Evolutionary conservation across 257 asterid genomes (phyloP).

Genomic region (Solanum boliviense): DNA sequence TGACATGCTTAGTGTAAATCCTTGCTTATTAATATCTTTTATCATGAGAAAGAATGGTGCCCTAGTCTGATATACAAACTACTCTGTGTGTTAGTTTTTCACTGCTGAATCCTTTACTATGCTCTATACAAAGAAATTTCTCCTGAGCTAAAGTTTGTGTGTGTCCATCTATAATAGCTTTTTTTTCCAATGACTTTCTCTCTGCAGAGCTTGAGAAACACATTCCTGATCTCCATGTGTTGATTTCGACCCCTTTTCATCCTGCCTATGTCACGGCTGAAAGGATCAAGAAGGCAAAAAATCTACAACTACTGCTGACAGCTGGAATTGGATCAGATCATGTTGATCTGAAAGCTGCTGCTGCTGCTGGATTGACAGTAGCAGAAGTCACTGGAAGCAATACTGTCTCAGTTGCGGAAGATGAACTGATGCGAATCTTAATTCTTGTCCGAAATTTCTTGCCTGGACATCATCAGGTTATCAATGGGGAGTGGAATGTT

Average conservation of each 20-base stretch:
- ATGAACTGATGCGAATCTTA: slow-evolving; percentile 94
- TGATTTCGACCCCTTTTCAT: slow-evolving; percentile 94
- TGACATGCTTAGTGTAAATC: background rate
- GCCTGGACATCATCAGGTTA: slow-evolving; percentile 86
- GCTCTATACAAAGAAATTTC: background rate
- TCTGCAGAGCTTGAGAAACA: slow-evolving; percentile 91
- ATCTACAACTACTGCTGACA: slow-evolving; percentile 75
- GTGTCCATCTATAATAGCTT: background rate
- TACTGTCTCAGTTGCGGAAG: slow-evolving; percentile 91
- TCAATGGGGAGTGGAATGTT: slow-evolving; percentile 87
- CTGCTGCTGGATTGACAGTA: slow-evolving; percentile 90
- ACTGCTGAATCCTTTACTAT: background rate
- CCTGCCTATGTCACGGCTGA: slow-evolving; percentile 98
- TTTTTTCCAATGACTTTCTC: background rate
- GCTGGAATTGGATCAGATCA: slow-evolving; percentile 99
- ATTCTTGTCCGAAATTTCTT: slow-evolving; percentile 84
- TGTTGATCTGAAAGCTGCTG: slow-evolving; percentile 91
- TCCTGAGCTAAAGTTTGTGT: background rate
- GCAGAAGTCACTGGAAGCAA: slow-evolving; percentile 99
- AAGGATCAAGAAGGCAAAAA: slow-evolving; percentile 85
- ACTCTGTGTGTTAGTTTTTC: background rate
- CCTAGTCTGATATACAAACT: background rate
- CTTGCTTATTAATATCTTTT: background rate
- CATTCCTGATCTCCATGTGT: slow-evolving; percentile 82
- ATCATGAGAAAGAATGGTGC: background rate